Evolutionary conservation across 768 basidiomycete genomes (phyloP), one percentile per base, ranked within the genome.

Genomic region (Podaxis carcinomalis): DNA sequence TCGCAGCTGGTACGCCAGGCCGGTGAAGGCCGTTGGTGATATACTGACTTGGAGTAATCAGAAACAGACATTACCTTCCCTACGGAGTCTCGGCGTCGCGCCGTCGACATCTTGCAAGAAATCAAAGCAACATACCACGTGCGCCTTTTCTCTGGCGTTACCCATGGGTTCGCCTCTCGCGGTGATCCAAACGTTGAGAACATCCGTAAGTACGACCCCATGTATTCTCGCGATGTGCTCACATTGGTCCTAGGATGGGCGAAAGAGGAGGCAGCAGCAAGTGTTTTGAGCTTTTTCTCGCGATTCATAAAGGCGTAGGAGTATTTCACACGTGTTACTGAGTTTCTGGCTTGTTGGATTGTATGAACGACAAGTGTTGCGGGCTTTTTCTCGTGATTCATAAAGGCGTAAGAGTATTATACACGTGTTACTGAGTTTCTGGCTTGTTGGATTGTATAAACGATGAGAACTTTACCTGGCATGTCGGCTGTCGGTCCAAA

Each of bases 41-140:
- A 13, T 27, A 5, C 25, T 5, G 9, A 6, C 19, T 47, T 37
- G 51, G 42, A 14, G 19, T 39, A 7, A 11, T 5, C 67, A 83
- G 86, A 87, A 70, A 74, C 64, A n/a, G 87, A 88, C 67, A 63
- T 65, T 1, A 78, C 84, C 0, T 87, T 88, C 75, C 76, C 83
- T 1, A 23, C 74, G 0, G 75, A 77, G n/a, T 77, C 78, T 0
- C 83, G 86, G 35, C 81, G 80, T 25, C 74, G 78, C 1, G 82
- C 81, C 0, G 86, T 87, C 62, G 83, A 85, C 51, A 80, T 85
- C 7, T 69, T 88, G 14, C 74, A 78, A 6, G 79, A 79, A 57
- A 73, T 68, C 23, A 83, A 83, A 57, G 78, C 79, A 0, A 73
- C 71, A 0, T 88, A 87, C 67, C 80, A 84, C 63, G 74, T 85